These are phyloP conservation scores for Phaffia tasmanica DNA, from an alignment of 768 basidiomycete species.

Conservation along the genomic window DNA sequence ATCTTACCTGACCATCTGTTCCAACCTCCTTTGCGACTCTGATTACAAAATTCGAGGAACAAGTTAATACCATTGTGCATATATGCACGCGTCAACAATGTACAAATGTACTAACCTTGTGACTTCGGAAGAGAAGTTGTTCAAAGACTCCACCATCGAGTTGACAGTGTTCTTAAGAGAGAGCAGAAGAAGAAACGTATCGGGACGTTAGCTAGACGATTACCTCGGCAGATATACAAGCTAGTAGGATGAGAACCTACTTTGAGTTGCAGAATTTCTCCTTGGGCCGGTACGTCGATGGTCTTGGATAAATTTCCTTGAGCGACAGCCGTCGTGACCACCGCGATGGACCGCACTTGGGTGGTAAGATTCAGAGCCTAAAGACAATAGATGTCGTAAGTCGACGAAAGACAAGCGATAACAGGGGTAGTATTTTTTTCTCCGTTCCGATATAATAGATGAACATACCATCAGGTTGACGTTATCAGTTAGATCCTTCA, in stretches of 20 bases:
- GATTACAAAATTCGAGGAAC: background rate
- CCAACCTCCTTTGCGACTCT: conserved; percentile 48
- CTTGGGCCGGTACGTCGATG: conserved; percentile 84
- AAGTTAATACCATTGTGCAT: background rate
- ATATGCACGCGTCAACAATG: background rate
- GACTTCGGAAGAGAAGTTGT: conserved; percentile 41
- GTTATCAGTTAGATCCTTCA: conserved; percentile 13
- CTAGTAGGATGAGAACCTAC: conserved; percentile 5
- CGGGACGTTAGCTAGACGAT: background rate
- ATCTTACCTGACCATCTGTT: conserved; percentile 76
- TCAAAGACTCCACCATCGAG: conserved; percentile 33
- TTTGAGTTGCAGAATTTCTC: conserved; percentile 79
- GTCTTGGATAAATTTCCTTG: conserved; percentile 72
- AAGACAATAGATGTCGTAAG: too few species aligned
- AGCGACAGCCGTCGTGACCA: conserved; percentile 54
- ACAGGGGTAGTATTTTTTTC: too few species aligned
- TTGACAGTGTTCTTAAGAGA: conserved; percentile 33
- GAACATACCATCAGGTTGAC: conserved; percentile 14
- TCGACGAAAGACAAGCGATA: too few species aligned
- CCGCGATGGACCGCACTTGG: conserved; percentile 13
- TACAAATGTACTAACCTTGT: conserved; percentile 20
- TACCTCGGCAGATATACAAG: background rate
- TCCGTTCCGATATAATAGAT: too few species aligned
- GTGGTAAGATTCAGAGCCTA: conserved; percentile 8
- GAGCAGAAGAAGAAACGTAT: background rate